Conservation (phyloP, 2,329 filamentous ascomycete genomes). For the Hymenoscyphus scutula region DNA sequence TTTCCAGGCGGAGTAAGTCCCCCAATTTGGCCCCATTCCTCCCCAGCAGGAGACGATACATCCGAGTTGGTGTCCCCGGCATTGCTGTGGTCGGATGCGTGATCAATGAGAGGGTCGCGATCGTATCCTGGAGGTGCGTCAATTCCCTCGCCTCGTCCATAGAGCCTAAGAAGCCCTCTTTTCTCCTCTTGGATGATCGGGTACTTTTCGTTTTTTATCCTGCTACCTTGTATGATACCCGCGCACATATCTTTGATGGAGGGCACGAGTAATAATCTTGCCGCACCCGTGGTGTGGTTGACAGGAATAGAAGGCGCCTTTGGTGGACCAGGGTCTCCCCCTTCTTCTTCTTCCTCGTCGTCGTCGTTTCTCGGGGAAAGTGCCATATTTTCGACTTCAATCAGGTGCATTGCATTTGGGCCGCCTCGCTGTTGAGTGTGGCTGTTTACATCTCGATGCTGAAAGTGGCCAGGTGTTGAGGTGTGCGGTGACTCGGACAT, state of each 20-base stretch:
- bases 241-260: constrained; percentile 60
- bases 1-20: constrained; percentile 33
- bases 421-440: neutral
- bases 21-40: constrained; percentile 58
- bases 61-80: constrained; percentile 48
- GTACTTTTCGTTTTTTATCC: constrained; percentile 62
- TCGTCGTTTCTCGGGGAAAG: constrained; percentile 40
- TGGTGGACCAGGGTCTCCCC: constrained; percentile 44
- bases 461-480: constrained; percentile 18
- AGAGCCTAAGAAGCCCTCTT: constrained; percentile 71
- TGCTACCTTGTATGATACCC: constrained; percentile 47
- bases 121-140: constrained; percentile 51
- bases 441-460: neutral
- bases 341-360: constrained; percentile 48
- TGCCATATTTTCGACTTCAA: neutral
- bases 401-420: neutral
- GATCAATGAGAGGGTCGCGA: constrained; percentile 37
- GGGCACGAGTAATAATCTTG: constrained; percentile 72
- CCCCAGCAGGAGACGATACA: constrained; percentile 52
- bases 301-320: constrained; percentile 71
- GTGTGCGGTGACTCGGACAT: constrained; percentile 24
- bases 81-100: constrained; percentile 42
- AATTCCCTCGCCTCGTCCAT: constrained; percentile 74
- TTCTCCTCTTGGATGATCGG: constrained; percentile 73
- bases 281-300: constrained; percentile 88